Percentiles rank a stretch among this genome's conserved stretches.
phyloP scores from a whole-genome alignment of 2,329 filamentous ascomycete genomes.

The Stromatinia cepivora region DNA sequence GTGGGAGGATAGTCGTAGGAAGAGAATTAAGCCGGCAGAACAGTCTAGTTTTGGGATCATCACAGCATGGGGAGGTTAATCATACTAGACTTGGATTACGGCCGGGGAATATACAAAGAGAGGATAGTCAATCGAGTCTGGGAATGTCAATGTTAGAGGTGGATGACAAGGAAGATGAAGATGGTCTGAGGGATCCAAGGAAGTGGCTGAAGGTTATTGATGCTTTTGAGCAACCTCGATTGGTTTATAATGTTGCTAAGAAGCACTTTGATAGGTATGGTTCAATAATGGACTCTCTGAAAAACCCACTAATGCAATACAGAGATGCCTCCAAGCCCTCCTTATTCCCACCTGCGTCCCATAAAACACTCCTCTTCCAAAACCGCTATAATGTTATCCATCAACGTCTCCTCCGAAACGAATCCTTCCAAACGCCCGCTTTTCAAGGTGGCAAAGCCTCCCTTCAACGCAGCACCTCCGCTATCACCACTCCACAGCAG shows the following conservation, averaged over 20 bases:
- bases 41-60: slow-evolving; percentile 61
- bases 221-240: slow-evolving; percentile 81
- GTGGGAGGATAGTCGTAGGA: slow-evolving; percentile 66
- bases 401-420: slow-evolving; percentile 87
- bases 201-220: slow-evolving; percentile 82
- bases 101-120: slow-evolving; percentile 49
- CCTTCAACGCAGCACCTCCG: slow-evolving; percentile 59
- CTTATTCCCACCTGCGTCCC: slow-evolving; percentile 71
- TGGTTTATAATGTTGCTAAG: slow-evolving; percentile 74
- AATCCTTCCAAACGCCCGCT: slow-evolving; percentile 83
- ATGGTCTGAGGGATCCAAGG: slow-evolving; percentile 63
- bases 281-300: slow-evolving; percentile 34
- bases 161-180: slow-evolving; percentile 56
- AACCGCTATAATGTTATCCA: slow-evolving; percentile 91
- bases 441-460: slow-evolving; percentile 62
- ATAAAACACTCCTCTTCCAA: slow-evolving; percentile 83
- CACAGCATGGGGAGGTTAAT: slow-evolving; percentile 52
- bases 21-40: slow-evolving; percentile 61
- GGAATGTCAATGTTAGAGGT: slow-evolving; percentile 56
- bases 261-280: slow-evolving; percentile 86
- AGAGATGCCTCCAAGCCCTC: slow-evolving; percentile 65
- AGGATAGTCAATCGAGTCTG: slow-evolving; percentile 68
- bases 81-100: slow-evolving; percentile 59
- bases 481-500: slow-evolving; percentile 54
- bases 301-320: slow-evolving; percentile 25